Conservation (phyloP, 163 green algal species). For the Volvox carteri region DNA sequence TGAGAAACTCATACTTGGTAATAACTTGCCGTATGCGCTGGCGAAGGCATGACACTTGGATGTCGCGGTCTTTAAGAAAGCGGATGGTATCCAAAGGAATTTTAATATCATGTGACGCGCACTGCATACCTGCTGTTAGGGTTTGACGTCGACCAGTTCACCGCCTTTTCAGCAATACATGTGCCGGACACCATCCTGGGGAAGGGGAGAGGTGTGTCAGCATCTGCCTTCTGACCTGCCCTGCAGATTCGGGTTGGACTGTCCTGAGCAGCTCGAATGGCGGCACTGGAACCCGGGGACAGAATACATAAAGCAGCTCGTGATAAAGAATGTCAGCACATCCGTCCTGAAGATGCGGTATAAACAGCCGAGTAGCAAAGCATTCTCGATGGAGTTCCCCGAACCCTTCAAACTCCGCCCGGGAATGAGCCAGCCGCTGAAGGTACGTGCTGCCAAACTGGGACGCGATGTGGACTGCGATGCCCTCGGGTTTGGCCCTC, state of each 20-base stretch:
- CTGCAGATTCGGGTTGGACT: conserved; percentile 81
- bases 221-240: no score
- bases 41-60: no score
- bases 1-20: neutral
- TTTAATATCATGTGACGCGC: no score
- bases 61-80: no score
- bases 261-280: conserved; percentile 77
- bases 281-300: conserved; percentile 75
- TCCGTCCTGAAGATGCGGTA: conserved; percentile 78
- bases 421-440: conserved; percentile 77
- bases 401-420: conserved; percentile 79
- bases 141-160: no score
- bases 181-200: no score
- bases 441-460: conserved; percentile 66
- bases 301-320: conserved; percentile 78
- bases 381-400: conserved; percentile 87
- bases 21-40: no score
- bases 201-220: neutral
- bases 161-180: no score
- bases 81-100: no score
- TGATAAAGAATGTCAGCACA: conserved; percentile 83
- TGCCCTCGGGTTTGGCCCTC: neutral
- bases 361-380: conserved; percentile 79
- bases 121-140: no score
- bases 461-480: neutral